These are phyloP conservation scores for Remersonia thermophila DNA, from an alignment of 2,329 filamentous ascomycete genomes.

Conservation along the genomic window DNA sequence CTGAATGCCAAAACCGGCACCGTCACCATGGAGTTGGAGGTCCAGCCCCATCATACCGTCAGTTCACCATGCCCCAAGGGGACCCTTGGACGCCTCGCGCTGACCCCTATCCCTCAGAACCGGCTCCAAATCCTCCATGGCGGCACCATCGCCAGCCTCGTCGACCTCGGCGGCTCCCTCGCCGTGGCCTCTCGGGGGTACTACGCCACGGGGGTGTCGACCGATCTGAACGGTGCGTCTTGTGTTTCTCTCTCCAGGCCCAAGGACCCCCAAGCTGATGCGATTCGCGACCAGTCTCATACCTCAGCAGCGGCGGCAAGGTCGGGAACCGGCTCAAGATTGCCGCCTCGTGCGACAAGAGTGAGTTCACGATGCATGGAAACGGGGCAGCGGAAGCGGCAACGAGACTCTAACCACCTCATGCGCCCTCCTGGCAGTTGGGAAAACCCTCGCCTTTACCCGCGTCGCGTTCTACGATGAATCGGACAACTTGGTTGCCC, in stretches of 20 bases:
- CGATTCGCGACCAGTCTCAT: too few relatives aligned
- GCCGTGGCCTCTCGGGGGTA: constrained; percentile 53
- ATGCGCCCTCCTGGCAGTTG: too few relatives aligned
- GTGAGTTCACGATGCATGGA: constrained; percentile 31
- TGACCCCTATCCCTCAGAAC: constrained; percentile 39
- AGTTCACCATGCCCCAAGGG: constrained; percentile 17
- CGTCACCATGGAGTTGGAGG: constrained; percentile 66
- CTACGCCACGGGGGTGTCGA: constrained; percentile 52
- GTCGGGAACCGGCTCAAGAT: constrained; percentile 44
- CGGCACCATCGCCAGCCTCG: constrained; percentile 66
- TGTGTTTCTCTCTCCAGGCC: not conserved
- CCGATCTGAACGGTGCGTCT: constrained; percentile 46
- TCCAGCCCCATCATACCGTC: constrained; percentile 64
- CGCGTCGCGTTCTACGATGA: constrained; percentile 45
- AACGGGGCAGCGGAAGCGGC: too few relatives aligned
- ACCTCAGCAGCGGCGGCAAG: constrained; percentile 45
- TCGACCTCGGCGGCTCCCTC: constrained; percentile 52
- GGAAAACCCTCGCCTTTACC: constrained; percentile 52
- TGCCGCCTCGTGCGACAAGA: constrained; percentile 49
- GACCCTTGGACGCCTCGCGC: too few relatives aligned
- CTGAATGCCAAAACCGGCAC: constrained; percentile 50
- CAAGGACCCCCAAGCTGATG: too few relatives aligned
- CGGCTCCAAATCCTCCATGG: constrained; percentile 65
- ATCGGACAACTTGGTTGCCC: constrained; percentile 46
- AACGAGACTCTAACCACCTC: too few relatives aligned